Conservation (phyloP, 1,139 yeast genomes). For the Schizosaccharomyces versatilis region DNA sequence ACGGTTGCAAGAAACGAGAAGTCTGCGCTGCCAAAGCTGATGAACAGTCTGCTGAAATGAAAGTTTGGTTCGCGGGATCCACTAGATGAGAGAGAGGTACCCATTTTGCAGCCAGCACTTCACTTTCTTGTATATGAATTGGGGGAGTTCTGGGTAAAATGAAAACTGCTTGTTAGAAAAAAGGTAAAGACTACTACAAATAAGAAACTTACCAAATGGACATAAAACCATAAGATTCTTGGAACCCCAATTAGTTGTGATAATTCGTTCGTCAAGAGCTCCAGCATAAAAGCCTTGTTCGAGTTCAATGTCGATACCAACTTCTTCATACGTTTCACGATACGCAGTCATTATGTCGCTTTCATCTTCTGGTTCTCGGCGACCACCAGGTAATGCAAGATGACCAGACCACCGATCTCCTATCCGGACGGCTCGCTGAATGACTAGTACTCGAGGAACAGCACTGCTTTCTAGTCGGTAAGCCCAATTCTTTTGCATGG, state of each 20-base stretch:
- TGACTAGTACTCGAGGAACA: constrained; percentile 19
- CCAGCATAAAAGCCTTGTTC: constrained; percentile 16
- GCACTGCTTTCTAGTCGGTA: background rate
- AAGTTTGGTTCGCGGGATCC: constrained; percentile 13
- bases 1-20: background rate
- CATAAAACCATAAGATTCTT: constrained; percentile 12
- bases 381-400: constrained; percentile 24
- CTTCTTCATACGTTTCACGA: constrained; percentile 23
- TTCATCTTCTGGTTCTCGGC: constrained; percentile 20
- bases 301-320: constrained; percentile 19
- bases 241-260: constrained; percentile 20
- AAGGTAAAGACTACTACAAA: background rate
- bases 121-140: constrained; percentile 18
- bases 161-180: background rate
- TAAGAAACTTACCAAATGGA: constrained; percentile 16
- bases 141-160: constrained; percentile 11
- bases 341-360: constrained; percentile 19
- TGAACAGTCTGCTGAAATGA: constrained; percentile 13
- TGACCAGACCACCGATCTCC: constrained; percentile 26
- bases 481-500: background rate
- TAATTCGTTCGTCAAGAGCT: constrained; percentile 20
- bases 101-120: constrained; percentile 24
- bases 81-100: constrained; percentile 18
- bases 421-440: constrained; percentile 20
- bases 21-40: constrained; percentile 3